Evolutionary conservation across 306 rosid genomes (phyloP), one percentile per base, ranked within the genome.

Genomic region (Fagus crenata): DNA sequence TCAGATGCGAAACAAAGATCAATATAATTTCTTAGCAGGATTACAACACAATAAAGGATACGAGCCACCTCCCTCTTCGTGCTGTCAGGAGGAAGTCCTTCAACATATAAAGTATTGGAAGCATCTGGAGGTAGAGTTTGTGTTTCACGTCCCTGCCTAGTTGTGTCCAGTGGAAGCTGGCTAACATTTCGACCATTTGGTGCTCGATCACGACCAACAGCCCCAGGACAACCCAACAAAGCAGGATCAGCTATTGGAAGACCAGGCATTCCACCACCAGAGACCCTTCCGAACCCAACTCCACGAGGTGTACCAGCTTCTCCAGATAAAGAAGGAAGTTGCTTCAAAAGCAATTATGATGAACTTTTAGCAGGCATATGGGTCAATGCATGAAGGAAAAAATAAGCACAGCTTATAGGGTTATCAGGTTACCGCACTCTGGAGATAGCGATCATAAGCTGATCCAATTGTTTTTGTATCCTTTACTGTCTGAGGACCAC

Each of bases 391-490:
- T 18, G 53, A 74, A 36, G 71, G 54, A 74, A 54, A 32, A 71
- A 56, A 53, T 53, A 76, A 60, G 72, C 73, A 84, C 37, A 41
- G 53, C 64, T 35, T 32, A 78, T 71, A 75, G 69, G 68, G 68
- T 67, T 37, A 56, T 80, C 68, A 46, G 40, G 80, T 82, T 92
- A 93, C 98, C 84, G 83, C 89, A 84, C 85, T 90, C 83, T 90
- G 98, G 82, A 93, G 98, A 88, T 91, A 93, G 78, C 91, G 93
- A 56, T 93, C 98, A 83, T 91, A 93, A 9, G 97, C 97, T 61
- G 97, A 89, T 73, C 92, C 93, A 71, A 91, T 84, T 49, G 93
- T 43, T 76, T 86, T 76, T 61, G 96, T 86, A 79, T 91, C 92
- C 81, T 84, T 90, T 41, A 89, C 53, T 58, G 74, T 49, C 85